Conservation (phyloP, 106 monocot species). For the Dendrobium nobile region DNA sequence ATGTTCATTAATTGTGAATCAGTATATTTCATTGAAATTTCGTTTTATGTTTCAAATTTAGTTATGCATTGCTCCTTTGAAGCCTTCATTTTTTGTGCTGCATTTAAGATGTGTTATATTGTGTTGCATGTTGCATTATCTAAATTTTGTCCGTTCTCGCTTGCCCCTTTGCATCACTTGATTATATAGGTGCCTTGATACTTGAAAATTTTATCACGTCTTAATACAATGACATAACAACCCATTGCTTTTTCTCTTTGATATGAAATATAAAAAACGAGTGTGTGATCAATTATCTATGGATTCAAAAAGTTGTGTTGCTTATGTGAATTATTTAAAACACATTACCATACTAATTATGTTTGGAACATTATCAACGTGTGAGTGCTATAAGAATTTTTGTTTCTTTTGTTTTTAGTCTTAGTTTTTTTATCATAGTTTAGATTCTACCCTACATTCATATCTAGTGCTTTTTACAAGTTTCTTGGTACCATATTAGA, state of each 20-base stretch:
- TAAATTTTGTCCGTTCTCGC: background rate
- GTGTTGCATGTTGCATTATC: background rate
- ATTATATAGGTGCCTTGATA: background rate
- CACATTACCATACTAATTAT: background rate
- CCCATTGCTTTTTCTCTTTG: background rate
- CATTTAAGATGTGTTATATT: background rate
- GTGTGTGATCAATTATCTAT: background rate
- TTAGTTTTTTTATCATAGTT: background rate
- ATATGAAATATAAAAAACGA: background rate
- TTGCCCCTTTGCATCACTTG: background rate
- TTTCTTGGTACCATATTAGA: background rate
- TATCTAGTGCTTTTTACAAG: background rate
- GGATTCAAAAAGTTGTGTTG: background rate
- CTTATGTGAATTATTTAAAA: background rate
- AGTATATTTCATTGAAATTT: background rate
- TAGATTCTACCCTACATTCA: background rate
- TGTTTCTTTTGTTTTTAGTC: background rate
- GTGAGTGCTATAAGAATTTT: background rate
- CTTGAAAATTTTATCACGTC: background rate
- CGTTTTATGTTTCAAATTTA: background rate
- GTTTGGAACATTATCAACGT: background rate
- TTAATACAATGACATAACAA: background rate
- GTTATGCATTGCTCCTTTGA: background rate
- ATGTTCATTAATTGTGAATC: background rate
- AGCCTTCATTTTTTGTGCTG: background rate